phyloP scores from a whole-genome alignment of 2,329 filamentous ascomycete genomes.

The Aspergillus neotritici region DNA sequence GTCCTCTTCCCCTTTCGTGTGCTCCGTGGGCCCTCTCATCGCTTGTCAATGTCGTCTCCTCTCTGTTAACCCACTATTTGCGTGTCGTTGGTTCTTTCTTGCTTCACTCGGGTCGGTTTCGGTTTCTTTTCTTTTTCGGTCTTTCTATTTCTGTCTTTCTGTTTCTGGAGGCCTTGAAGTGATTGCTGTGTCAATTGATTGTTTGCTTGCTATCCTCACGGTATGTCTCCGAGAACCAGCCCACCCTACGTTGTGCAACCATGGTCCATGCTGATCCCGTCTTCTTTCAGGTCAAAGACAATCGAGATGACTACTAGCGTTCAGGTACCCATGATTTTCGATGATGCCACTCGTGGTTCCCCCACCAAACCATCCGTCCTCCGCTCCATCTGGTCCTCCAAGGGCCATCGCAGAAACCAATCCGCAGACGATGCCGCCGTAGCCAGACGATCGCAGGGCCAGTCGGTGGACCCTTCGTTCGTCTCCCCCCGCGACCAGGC shows the following conservation, averaged over 20 bases:
- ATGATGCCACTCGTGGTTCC: slow-evolving; percentile 28
- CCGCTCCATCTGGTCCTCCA: slow-evolving; percentile 50
- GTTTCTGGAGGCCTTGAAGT: background rate
- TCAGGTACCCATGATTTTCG: slow-evolving; percentile 31
- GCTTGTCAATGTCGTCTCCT: slow-evolving; percentile 1
- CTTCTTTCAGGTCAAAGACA: slow-evolving; percentile 27
- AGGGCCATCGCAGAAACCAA: slow-evolving; percentile 45
- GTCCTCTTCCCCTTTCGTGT: too few species aligned
- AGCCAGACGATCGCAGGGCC: slow-evolving; percentile 30
- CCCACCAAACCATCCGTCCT: slow-evolving; percentile 43
- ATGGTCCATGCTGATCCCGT: slow-evolving; percentile 1
- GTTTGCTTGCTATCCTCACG: slow-evolving; percentile 5
- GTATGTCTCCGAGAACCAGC: slow-evolving; percentile 12
- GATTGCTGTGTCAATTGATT: background rate
- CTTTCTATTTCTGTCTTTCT: slow-evolving; percentile 3
- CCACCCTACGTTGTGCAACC: background rate
- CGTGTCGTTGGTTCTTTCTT: slow-evolving; percentile 7
- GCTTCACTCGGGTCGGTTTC: slow-evolving; percentile 1
- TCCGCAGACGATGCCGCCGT: slow-evolving; percentile 30
- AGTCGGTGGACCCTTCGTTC: slow-evolving; percentile 34
- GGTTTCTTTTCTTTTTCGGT: slow-evolving; percentile 10
- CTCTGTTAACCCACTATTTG: slow-evolving; percentile 4
- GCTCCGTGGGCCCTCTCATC: too few species aligned
- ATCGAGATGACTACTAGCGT: slow-evolving; percentile 31
- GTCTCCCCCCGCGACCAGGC: slow-evolving; percentile 47